Conservation (phyloP, 345 rosid genomes). For the Eutrema japonicum region DNA sequence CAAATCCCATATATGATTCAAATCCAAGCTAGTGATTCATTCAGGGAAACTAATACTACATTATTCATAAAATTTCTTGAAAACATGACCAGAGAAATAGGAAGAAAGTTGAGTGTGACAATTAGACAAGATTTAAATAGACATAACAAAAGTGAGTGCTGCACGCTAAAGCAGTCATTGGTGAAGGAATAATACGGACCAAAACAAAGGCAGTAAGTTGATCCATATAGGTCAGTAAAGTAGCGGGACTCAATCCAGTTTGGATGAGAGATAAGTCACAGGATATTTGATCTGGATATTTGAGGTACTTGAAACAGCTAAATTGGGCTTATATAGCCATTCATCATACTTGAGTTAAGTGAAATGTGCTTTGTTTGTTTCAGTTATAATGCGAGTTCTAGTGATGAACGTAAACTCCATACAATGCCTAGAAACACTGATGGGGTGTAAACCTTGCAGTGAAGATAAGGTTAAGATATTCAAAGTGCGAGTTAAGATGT, state of each 20-base stretch:
- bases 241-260: background rate
- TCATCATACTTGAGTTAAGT: background rate
- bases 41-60: background rate
- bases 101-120: background rate
- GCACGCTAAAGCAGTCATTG: background rate
- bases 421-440: conserved; percentile 1
- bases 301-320: background rate
- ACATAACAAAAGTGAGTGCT: background rate
- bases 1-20: background rate
- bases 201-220: background rate
- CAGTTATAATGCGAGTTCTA: too few relatives aligned
- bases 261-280: background rate
- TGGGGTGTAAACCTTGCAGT: background rate
- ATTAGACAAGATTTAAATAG: background rate
- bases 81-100: conserved; percentile 1
- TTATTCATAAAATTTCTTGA: background rate
- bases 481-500: background rate
- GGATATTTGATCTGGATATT: background rate
- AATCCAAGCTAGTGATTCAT: conserved; percentile 2
- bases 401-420: background rate
- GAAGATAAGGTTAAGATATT: background rate
- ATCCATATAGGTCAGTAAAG: background rate
- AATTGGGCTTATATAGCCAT: background rate
- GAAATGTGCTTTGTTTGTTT: conserved; percentile 8
- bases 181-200: background rate